Conservation (phyloP, 805 yeast species). For the Diddensiella caesifluorescens region DNA sequence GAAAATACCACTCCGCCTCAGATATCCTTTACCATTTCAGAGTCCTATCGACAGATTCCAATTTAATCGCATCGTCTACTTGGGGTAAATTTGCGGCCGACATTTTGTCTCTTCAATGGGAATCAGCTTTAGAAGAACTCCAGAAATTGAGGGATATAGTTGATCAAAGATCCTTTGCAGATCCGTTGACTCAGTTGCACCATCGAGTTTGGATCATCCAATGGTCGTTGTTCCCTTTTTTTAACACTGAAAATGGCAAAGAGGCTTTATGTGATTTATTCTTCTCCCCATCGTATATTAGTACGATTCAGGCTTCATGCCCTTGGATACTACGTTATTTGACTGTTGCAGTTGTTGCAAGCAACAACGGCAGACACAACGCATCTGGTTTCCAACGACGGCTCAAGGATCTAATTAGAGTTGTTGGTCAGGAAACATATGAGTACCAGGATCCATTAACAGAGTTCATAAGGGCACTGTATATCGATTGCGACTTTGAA, state of each 20-base stretch:
- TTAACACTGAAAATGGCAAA: slow-evolving; percentile 47
- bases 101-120: slow-evolving; percentile 49
- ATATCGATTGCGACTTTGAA: slow-evolving; percentile 55
- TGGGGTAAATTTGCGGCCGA: slow-evolving; percentile 68
- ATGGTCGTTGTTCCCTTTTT: slow-evolving; percentile 62
- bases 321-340: slow-evolving; percentile 68
- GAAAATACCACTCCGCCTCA: slow-evolving; percentile 55
- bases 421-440: slow-evolving; percentile 56
- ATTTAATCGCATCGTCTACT: slow-evolving; percentile 49
- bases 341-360: slow-evolving; percentile 48
- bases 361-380: slow-evolving; percentile 27
- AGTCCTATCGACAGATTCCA: slow-evolving; percentile 47
- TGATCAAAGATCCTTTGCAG: slow-evolving; percentile 49
- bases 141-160: slow-evolving; percentile 51
- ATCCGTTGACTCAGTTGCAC: slow-evolving; percentile 55
- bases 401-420: slow-evolving; percentile 52
- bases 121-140: slow-evolving; percentile 49
- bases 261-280: slow-evolving; percentile 53
- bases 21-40: slow-evolving; percentile 55
- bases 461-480: slow-evolving; percentile 48
- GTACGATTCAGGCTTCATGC: slow-evolving; percentile 63
- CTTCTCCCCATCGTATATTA: slow-evolving; percentile 53
- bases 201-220: slow-evolving; percentile 65
- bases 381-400: slow-evolving; percentile 43
- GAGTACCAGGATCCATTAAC: slow-evolving; percentile 65